phyloP scores from a whole-genome alignment of 2,329 filamentous ascomycete species.

The Blastomyces gilchristii region DNA sequence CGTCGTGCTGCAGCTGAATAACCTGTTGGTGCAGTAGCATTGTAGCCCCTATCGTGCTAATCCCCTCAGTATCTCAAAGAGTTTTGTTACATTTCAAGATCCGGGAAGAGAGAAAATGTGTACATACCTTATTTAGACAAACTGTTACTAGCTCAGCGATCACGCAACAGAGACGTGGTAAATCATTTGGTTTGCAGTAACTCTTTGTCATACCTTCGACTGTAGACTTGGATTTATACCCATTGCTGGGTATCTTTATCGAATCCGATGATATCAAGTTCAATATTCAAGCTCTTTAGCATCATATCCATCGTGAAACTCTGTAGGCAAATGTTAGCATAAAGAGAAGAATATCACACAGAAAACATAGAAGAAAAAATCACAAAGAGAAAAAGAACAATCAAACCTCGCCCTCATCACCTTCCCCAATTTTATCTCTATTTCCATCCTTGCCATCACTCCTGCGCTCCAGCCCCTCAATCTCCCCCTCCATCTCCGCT shows the following conservation, averaged over 20 bases:
- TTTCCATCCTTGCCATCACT: slow-evolving; percentile 22
- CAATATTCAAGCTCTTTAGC: slow-evolving; percentile 55
- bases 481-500: slow-evolving; percentile 34
- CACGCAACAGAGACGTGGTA: background rate
- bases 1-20: background rate
- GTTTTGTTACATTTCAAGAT: background rate
- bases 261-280: slow-evolving; percentile 53
- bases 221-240: slow-evolving; percentile 29
- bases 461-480: slow-evolving; percentile 32
- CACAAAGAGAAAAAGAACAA: slow-evolving; percentile 19
- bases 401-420: slow-evolving; percentile 30
- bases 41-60: background rate
- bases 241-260: slow-evolving; percentile 49
- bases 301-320: slow-evolving; percentile 61
- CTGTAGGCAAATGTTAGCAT: slow-evolving; percentile 27
- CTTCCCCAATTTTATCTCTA: slow-evolving; percentile 24
- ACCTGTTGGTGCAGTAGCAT: background rate
- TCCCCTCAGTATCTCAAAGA: background rate
- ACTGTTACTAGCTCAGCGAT: background rate
- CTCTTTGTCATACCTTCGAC: background rate
- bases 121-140: background rate
- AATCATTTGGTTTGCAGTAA: background rate
- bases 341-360: slow-evolving; percentile 8
- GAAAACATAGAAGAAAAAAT: slow-evolving; percentile 11
- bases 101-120: background rate